Evolutionary conservation across 306 rosid genomes (phyloP), one percentile per base, ranked within the genome.

Genomic region (Prunus mume): DNA sequence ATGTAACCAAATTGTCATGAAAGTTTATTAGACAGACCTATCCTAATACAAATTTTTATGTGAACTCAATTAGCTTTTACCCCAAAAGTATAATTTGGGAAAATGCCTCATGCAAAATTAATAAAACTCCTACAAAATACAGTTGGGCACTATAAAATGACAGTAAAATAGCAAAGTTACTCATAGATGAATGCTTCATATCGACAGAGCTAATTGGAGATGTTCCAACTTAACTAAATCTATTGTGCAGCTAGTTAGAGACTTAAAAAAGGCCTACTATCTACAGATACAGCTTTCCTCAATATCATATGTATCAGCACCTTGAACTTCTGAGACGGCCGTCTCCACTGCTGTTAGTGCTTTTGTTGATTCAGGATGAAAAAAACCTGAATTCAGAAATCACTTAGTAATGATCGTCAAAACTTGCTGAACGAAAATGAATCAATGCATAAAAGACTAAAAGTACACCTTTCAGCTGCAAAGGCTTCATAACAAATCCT

Each of bases 401-500:
- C 71, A 73, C 52, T 68, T 58, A 79, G 75, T 72, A 38, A 45
- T 68, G 55, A 38, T 64, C 65, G 45, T 72, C 70, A 79, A 71
- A 51, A 14, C 41, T 64, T 8, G 68, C 12, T 72, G 66, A 38
- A 76, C 68, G 19, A 73, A 34, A 65, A 78, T 68, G 74, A 69
- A 68, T 27, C 61, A 62, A 73, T 47, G 78, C 43, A 75, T 20
- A 38, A 38, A 38, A 38, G 43, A 38, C 43, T 38, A 62, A 73
- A 69, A 73, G n/a, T 27, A 27, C 79, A 93, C 98, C 98, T 83
- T 90, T 93, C 85, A 91, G 71, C 68, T 84, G 85, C 81, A 93
- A 79, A 71, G 98, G 98, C 83, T 91, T 89, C 86, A 93, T 82
- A 55, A 81, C 24, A 72, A 91, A 88, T 34, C 97, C 97, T 43